Base-by-base conservation (phyloP, 2,329 filamentous ascomycete genomes). In the Mycosphaerelloides madeirae region DNA sequence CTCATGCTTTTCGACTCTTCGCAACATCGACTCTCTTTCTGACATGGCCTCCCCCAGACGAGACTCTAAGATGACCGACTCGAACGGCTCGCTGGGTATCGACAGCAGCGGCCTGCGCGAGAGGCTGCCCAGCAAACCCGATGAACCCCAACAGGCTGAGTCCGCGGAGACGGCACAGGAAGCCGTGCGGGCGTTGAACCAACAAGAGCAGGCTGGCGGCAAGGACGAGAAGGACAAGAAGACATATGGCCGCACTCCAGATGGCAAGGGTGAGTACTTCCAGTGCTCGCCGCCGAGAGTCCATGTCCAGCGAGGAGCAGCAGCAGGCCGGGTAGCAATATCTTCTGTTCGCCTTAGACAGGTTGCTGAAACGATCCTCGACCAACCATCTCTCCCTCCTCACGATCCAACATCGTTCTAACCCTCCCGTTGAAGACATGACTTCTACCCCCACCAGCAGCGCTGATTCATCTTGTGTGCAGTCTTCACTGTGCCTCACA, bases 401-500 rank as follows among this genome's bases (percentile, higher is more conserved):
- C 22, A 25, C 22, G 22, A 25, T 25, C 22, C 22, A 25, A 25
- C 22, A 25, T 25, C 20, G 31, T 14, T 32, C 6, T 16, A 6
- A 48, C 25, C 18, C 15, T 13, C 31, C 18, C 18, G 13, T 15
- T 34, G 36, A 19, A 1, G 8, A 4, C 12, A 14, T 28, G 8
- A 19, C 22, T 20, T 22, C 29, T 20, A 34, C 19, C 28, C 15
- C 18, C 25, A 19, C 43, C 32, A 41, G 38, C 47, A 50, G 45
- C 46, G 52, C 59, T 63, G 55, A 63, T 59, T 41, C 31, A 31
- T 45, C 18, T 25, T 41, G 15, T 34, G 47, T 46, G 37, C 61
- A 97, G 93, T 95, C 60, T 98, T 98, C 65, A 85, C 88, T 46
- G 93, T 98, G 43, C 93, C 93, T 37, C 84, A 88, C 51, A 98